Conservation (phyloP, 805 yeast species). For the Kockiozyma suomiensis region DNA sequence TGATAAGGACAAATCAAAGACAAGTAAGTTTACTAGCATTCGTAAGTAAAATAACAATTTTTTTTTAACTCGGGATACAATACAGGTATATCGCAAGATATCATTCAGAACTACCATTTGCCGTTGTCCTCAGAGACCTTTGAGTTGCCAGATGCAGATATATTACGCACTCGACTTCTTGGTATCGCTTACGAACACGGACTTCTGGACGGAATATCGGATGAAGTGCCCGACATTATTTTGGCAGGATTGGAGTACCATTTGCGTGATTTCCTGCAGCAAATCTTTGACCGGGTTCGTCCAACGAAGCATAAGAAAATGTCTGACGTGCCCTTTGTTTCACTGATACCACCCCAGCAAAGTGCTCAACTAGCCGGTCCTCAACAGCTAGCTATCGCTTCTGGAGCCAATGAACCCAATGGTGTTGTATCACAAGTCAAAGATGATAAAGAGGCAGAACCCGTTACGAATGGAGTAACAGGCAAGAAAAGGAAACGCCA, state of each 20-base stretch:
- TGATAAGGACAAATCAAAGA: slow-evolving; percentile 41
- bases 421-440: background rate
- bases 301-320: slow-evolving; percentile 53
- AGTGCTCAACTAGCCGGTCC: background rate
- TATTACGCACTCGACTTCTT: slow-evolving; percentile 65
- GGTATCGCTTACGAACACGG: slow-evolving; percentile 92
- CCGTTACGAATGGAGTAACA: background rate
- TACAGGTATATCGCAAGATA: slow-evolving; percentile 88
- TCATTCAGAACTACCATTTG: slow-evolving; percentile 78
- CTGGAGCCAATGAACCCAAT: background rate
- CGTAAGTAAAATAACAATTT: too few species aligned
- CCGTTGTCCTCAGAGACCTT: slow-evolving; percentile 76
- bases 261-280: slow-evolving; percentile 71
- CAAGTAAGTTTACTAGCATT: too few species aligned
- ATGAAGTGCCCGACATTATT: slow-evolving; percentile 76
- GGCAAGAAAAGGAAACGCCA: slow-evolving; percentile 10
- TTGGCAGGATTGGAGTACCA: slow-evolving; percentile 81
- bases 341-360: slow-evolving; percentile 1
- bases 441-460: too few species aligned
- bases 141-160: slow-evolving; percentile 80
- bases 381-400: background rate
- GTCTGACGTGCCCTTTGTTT: slow-evolving; percentile 6
- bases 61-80: background rate
- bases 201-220: slow-evolving; percentile 73
- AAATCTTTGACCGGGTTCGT: slow-evolving; percentile 70